Evolutionary conservation across 2,329 filamentous ascomycete species (phyloP), one percentile per base, ranked within the genome.

Genomic region (Trichoderma afroharzianum): DNA sequence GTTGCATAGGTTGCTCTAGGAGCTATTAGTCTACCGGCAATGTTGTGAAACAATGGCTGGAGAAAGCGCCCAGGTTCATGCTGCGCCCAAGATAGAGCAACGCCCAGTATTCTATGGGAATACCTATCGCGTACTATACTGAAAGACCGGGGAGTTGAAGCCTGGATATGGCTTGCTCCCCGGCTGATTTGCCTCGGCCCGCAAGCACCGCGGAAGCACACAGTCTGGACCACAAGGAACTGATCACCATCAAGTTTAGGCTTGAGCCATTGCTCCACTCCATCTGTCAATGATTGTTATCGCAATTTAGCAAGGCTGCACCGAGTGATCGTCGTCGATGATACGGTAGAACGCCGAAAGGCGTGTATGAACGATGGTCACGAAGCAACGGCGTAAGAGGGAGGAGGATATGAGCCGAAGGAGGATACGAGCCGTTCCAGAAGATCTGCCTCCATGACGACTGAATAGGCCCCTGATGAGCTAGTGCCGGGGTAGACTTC

Each of bases 401-500:
- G 24, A 24, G 57, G 57, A 62, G 33, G 47, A 61, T 28, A 36
- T 69, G 43, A 63, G 55, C 61, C 28, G 36, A n/a, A n/a, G n/a
- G 24, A 58, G 36, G 47, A 61, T 28, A 36, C 62, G 43, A 63
- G 55, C 61, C 28, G 36, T 72, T 72, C 71, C 68, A 71, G 71
- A 68, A 71, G 68, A 71, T 72, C 71, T 70, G 47, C 68, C 68
- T 72, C 68, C 63, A 64, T 67, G 68, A 71, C 43, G 63, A 67
- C 26, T 53, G 62, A 28, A 43, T 28, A 30, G 8, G 33, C 62
- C 68, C 71, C 62, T 67, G 62, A 43, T 26, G 30, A 43, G 57
- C 62, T 72, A 72, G 71, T 72, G 71, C 53, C 71, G 71, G 71
- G 68, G 55, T 62, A 72, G 61, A 72, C 71, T 72, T 66, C 71